Percentiles rank a stretch among this genome's conserved stretches.
Evolutionary conservation across 2,329 filamentous ascomycete genomes (phyloP).

Genomic region (Didymella lethalis): DNA sequence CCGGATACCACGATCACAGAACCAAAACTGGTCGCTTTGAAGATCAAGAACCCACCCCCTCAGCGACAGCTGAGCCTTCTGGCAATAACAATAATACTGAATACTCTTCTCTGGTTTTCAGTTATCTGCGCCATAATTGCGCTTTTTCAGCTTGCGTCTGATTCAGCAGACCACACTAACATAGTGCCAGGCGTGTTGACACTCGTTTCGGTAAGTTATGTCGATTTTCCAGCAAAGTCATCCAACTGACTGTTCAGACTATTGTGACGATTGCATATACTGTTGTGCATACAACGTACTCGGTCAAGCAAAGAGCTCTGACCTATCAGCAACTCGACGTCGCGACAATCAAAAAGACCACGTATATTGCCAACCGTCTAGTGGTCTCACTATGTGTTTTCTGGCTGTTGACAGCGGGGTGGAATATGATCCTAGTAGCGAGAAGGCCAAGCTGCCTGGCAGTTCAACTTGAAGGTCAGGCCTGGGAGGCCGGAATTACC

Average conservation of each 20-base stretch:
- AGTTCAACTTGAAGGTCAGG: conserved; percentile 27
- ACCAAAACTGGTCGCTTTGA: conserved; percentile 11
- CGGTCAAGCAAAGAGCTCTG: conserved; percentile 44
- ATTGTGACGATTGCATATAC: conserved; percentile 46
- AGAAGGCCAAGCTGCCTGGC: conserved; percentile 47
- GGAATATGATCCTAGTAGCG: conserved; percentile 52
- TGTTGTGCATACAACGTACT: conserved; percentile 46
- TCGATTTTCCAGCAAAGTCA: neutral
- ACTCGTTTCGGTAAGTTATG: conserved; percentile 39
- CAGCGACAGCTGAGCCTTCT: conserved; percentile 46
- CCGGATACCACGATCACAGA: neutral
- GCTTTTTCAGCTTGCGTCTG: conserved; percentile 42
- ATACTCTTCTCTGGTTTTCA: conserved; percentile 48
- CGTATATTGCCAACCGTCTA: conserved; percentile 46
- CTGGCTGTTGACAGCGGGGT: conserved; percentile 51
- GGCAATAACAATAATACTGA: conserved; percentile 45
- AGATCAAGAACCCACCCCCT: conserved; percentile 21
- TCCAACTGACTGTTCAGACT: conserved; percentile 34
- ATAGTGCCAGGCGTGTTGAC: conserved; percentile 45
- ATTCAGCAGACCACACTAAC: conserved; percentile 39
- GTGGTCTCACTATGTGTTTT: conserved; percentile 44
- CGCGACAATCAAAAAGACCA: conserved; percentile 39
- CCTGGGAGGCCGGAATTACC: conserved; percentile 47
- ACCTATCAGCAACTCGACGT: conserved; percentile 34
- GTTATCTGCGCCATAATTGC: conserved; percentile 37